Conservation (phyloP, 768 basidiomycete species). For the Lactarius tabidus region DNA sequence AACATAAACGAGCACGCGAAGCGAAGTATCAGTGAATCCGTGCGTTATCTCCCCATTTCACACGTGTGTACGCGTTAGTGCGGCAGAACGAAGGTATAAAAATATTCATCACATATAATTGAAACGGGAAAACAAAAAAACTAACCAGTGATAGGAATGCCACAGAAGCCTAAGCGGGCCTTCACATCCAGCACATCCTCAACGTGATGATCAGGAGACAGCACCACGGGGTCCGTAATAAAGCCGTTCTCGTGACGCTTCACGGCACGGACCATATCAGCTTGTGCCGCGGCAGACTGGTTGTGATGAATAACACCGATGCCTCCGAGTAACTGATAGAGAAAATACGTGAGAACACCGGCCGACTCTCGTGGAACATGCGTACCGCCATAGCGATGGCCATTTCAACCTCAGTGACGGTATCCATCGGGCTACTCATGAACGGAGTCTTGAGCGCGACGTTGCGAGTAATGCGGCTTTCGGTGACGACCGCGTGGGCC, state of each 20-base stretch:
- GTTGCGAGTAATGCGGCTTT: conserved; percentile 86
- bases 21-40: conserved; percentile 23
- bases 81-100: conserved; percentile 89
- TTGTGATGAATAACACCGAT: conserved; percentile 99
- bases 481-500: conserved; percentile 72
- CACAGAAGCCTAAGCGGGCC: conserved; percentile 86
- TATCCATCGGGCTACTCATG: conserved; percentile 99
- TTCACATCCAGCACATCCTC: conserved; percentile 94
- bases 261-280: conserved; percentile 95
- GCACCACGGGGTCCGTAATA: conserved; percentile 90
- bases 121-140: conserved; percentile 26
- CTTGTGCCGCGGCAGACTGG: conserved; percentile 77
- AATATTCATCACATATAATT: conserved; percentile 41
- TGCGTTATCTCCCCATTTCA: conserved; percentile 62
- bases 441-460: conserved; percentile 92
- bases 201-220: conserved; percentile 72
- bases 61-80: conserved; percentile 63
- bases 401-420: conserved; percentile 94
- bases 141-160: conserved; percentile 96
- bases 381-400: conserved; percentile 88
- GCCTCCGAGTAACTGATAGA: conserved; percentile 75
- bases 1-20: neutral
- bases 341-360: conserved; percentile 14
- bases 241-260: conserved; percentile 99
- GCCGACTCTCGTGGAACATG: conserved; percentile 10